Evolutionary conservation across 192 early-diverging fungal species (phyloP).

Genomic region (Podila minutissima): DNA sequence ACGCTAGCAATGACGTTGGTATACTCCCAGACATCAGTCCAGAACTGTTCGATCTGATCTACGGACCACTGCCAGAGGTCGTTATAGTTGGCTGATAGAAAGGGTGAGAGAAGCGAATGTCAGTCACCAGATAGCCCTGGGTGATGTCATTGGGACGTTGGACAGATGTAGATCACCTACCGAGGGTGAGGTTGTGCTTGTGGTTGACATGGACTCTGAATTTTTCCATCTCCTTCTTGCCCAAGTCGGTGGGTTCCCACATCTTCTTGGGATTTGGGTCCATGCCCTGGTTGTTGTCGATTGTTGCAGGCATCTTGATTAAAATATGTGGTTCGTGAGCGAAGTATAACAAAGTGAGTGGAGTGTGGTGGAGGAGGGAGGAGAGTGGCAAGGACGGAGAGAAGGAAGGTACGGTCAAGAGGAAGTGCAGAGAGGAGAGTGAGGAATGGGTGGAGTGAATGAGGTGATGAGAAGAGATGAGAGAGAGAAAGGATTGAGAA

Average conservation of each 20-base stretch:
- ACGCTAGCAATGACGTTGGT: slow-evolving; percentile 63
- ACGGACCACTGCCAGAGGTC: slow-evolving; percentile 90
- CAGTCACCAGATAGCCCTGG: too few relatives aligned
- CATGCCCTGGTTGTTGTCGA: slow-evolving; percentile 31
- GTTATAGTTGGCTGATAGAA: slow-evolving; percentile 63
- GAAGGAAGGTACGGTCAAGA: neutral
- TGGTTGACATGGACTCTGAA: slow-evolving; percentile 80
- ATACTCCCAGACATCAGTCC: slow-evolving; percentile 89
- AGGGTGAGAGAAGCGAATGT: neutral
- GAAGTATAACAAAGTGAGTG: neutral
- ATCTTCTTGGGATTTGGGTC: slow-evolving; percentile 55
- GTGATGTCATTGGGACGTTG: too few relatives aligned
- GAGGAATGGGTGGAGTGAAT: slow-evolving; percentile 3
- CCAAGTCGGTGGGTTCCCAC: slow-evolving; percentile 70
- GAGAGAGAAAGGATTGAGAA: neutral
- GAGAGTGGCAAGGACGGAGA: neutral
- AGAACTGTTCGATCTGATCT: slow-evolving; percentile 79
- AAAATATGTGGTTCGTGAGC: too few relatives aligned
- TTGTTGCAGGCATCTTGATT: slow-evolving; percentile 14
- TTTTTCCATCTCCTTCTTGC: slow-evolving; percentile 71
- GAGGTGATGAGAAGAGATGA: neutral
- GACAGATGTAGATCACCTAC: slow-evolving; percentile 40
- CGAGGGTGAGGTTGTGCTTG: slow-evolving; percentile 67
- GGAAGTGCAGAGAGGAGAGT: neutral
- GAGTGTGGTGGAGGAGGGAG: neutral